Base-by-base conservation (phyloP, 2,329 filamentous ascomycete genomes). In the Colletotrichum destructivum region DNA sequence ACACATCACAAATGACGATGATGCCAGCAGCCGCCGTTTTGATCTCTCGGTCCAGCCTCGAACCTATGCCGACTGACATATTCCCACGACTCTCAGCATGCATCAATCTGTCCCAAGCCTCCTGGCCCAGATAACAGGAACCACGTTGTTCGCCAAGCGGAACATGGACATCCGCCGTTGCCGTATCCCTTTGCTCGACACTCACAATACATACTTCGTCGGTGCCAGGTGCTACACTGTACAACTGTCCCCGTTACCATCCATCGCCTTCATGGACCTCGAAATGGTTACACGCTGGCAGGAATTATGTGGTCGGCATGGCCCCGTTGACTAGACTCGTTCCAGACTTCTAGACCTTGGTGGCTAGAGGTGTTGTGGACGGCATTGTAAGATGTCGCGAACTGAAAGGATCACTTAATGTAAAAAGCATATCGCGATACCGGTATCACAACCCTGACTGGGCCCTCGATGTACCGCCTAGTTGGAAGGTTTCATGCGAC, bases 81-180 rank as follows among this genome's bases (percentile, higher is more conserved):
- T 40, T 13, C 31, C 42, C 11, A 51, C 54, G n/a, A 51, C 46
- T 26, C 40, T 60, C 51, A 61, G 49, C 60, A 40, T 42, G 57
- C 57, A 56, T 60, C 49, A 11, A 46, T 60, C 69, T 72, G 69
- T 60, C 49, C 60, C 59, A 68, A 66, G 62, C 70, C 67, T 72
- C 52, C 16, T 18, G 18, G 40, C 60, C 69, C 69, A 69, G 59
- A 60, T 21, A 18, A 60, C 49, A 64, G 69, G 69, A 69, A 72
- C 69, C 69, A 64, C 65, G 57, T 69, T 69, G 66, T 59, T 52
- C 35, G 51, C 51, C 51, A 69, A 62, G 44, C 64, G 23, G 55
- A 26, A 55, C 38, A 26, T 66, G 47, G n/a, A 40, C 38, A 26
- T 66, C 26, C 23, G 23, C 46, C 66, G 26, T 51, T 38, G 35